Percentiles rank a stretch among this genome's conserved stretches.
Conservation (phyloP, 2,329 filamentous ascomycete species). For the Lomentospora prolificans region DNA sequence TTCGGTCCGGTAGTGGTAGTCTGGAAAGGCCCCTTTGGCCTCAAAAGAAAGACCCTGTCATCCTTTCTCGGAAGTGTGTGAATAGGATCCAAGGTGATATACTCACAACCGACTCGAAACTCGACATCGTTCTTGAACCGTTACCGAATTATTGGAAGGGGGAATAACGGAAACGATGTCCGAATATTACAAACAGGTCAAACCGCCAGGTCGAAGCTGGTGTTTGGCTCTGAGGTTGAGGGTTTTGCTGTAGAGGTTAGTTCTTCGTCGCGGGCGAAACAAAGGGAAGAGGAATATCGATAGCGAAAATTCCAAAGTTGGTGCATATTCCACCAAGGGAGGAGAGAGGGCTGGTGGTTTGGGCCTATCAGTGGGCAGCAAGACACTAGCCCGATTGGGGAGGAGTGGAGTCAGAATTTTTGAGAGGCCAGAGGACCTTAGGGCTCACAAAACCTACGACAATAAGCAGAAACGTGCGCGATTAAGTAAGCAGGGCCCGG, state of each 20-base stretch:
- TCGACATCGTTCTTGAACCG: slow-evolving; percentile 45
- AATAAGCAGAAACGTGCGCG: background rate
- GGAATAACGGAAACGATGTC: background rate
- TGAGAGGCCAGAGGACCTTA: background rate
- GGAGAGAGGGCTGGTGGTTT: background rate
- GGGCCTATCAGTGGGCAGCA: slow-evolving; percentile 1
- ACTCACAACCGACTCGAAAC: slow-evolving; percentile 64
- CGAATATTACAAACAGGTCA: slow-evolving; percentile 20
- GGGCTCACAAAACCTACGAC: slow-evolving; percentile 2
- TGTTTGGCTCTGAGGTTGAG: background rate
- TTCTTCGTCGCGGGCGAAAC: slow-evolving; percentile 1
- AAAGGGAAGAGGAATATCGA: slow-evolving; percentile 5
- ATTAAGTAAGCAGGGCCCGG: slow-evolving; percentile 2
- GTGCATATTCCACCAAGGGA: background rate
- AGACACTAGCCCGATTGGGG: background rate
- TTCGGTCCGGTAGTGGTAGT: background rate
- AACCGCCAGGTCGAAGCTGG: slow-evolving; percentile 12
- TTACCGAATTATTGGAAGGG: background rate
- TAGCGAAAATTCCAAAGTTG: slow-evolving; percentile 3
- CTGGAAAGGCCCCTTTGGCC: background rate
- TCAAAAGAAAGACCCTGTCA: background rate
- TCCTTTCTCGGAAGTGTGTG: background rate
- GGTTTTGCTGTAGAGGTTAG: slow-evolving; percentile 4
- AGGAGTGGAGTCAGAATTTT: background rate
- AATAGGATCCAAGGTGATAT: slow-evolving; percentile 12